Percentiles rank a stretch among this genome's conserved stretches.
phyloP scores from a whole-genome alignment of 2,329 filamentous ascomycete species.

The Volutella citrinella region DNA sequence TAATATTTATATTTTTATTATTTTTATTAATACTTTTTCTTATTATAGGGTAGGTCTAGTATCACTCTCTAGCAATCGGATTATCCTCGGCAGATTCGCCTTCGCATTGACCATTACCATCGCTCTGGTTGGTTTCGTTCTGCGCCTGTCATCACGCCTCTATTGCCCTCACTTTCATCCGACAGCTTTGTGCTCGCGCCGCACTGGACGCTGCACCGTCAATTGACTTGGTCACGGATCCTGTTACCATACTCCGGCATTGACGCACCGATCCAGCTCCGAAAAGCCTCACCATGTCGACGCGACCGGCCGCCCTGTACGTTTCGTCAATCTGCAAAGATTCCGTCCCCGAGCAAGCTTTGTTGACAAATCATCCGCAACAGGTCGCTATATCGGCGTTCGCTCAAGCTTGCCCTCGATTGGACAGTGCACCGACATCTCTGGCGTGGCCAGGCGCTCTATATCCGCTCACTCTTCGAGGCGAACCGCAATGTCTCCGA shows the following conservation, averaged over 20 bases:
- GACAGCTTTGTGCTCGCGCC: too few species aligned
- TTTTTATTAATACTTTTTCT: background rate
- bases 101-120: too few species aligned
- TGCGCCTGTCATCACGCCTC: too few species aligned
- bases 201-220: too few species aligned
- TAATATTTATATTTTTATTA: background rate
- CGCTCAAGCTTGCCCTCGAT: slow-evolving; percentile 88
- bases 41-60: background rate
- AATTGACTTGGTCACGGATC: slow-evolving; percentile 7
- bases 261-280: slow-evolving; percentile 11
- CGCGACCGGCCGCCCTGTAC: slow-evolving; percentile 50
- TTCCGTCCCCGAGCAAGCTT: background rate
- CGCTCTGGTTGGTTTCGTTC: too few species aligned
- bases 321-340: slow-evolving; percentile 21
- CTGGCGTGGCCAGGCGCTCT: slow-evolving; percentile 94
- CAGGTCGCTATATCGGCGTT: slow-evolving; percentile 83
- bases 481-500: slow-evolving; percentile 84
- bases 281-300: slow-evolving; percentile 24
- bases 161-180: too few species aligned
- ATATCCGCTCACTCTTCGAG: slow-evolving; percentile 93
- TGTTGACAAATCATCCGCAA: slow-evolving; percentile 14
- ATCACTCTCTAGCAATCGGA: background rate
- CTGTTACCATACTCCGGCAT: slow-evolving; percentile 9
- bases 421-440: slow-evolving; percentile 91
- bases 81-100: background rate